phyloP scores from a whole-genome alignment of 306 rosid genomes.

The Castanopsis chinensis region DNA sequence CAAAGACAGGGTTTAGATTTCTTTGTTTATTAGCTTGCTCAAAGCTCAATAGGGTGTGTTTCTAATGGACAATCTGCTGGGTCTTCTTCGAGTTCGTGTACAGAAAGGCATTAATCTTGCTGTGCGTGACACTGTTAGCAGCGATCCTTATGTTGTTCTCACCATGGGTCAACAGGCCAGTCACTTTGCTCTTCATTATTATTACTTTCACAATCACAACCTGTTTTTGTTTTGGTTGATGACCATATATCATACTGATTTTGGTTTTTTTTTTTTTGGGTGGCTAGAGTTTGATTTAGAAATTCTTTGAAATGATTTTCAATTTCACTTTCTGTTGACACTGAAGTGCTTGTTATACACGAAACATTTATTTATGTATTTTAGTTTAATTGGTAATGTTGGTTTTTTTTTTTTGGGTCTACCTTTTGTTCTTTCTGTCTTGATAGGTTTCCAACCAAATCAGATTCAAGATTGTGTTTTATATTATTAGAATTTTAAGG shows the following conservation, averaged over 20 bases:
- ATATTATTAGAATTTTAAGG: too few relatives aligned
- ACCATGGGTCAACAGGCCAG: constrained; percentile 50
- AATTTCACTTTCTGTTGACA: too few relatives aligned
- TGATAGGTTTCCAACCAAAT: background rate
- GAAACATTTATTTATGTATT: too few relatives aligned
- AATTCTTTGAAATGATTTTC: too few relatives aligned
- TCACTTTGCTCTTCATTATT: background rate
- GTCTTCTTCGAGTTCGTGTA: constrained; percentile 72
- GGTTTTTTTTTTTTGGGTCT: too few relatives aligned
- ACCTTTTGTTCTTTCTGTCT: background rate
- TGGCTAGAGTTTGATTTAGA: background rate
- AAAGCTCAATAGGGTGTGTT: background rate
- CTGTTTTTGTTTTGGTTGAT: background rate
- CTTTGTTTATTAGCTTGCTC: background rate
- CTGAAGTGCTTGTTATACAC: too few relatives aligned
- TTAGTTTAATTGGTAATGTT: too few relatives aligned
- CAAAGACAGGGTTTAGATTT: too few relatives aligned
- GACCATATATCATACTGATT: too few relatives aligned
- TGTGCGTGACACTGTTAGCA: constrained; percentile 59
- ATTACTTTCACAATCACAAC: background rate
- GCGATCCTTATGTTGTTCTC: constrained; percentile 77
- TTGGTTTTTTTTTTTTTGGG: background rate
- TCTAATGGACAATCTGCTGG: constrained; percentile 46
- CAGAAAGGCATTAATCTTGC: constrained; percentile 66
- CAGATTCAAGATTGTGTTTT: background rate